phyloP scores from a whole-genome alignment of 164 flowering plant genomes.

The Tinospora cordifolia region DNA sequence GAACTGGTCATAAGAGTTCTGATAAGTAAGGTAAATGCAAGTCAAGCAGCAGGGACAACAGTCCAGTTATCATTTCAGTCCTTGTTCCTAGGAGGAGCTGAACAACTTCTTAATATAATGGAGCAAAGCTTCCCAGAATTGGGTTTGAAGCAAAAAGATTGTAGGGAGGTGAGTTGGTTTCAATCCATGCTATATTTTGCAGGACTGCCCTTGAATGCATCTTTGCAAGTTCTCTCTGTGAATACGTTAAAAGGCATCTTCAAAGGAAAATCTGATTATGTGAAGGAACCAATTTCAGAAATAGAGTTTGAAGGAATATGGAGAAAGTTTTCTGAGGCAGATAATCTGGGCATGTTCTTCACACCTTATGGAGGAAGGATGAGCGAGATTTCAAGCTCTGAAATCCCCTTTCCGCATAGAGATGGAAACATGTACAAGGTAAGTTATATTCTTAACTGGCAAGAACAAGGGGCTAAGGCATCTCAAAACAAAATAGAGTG shows the following conservation, averaged over 20 bases:
- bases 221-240: neutral
- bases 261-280: conserved; percentile 10
- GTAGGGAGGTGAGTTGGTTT: conserved; percentile 6
- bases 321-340: conserved; percentile 11
- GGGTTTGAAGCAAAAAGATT: neutral
- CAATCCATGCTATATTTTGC: neutral
- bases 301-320: conserved; percentile 14
- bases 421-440: conserved; percentile 11
- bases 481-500: conserved; percentile 15
- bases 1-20: conserved; percentile 3
- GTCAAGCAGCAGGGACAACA: neutral
- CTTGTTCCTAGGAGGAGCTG: neutral
- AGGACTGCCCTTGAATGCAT: neutral
- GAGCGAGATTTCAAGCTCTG: conserved; percentile 18
- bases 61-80: neutral
- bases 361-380: conserved; percentile 20
- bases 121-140: conserved; percentile 2
- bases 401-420: conserved; percentile 22
- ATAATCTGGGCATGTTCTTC: neutral
- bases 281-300: conserved; percentile 9
- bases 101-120: neutral
- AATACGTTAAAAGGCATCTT: no score
- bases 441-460: conserved; percentile 14
- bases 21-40: neutral
- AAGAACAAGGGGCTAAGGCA: neutral